Conservation (phyloP, 208 protist genomes). For the Phytomonas sp. region DNA sequence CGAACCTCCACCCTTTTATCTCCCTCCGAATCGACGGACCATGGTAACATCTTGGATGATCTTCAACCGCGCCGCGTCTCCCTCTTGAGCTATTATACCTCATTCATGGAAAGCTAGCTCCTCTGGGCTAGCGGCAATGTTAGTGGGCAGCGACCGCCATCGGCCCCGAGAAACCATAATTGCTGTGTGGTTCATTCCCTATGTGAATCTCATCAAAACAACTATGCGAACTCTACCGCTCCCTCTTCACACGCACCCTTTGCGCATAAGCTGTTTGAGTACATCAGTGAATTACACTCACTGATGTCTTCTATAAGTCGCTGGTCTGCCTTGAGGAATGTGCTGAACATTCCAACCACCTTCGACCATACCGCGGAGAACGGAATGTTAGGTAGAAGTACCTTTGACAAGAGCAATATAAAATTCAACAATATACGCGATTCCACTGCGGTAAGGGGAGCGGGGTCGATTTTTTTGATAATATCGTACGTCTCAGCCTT, state of each 20-base stretch:
- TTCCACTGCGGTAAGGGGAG: neutral
- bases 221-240: neutral
- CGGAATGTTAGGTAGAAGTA: neutral
- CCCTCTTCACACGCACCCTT: neutral
- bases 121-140: neutral
- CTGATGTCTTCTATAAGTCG: neutral
- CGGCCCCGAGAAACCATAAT: neutral
- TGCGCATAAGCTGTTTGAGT: neutral
- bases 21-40: neutral
- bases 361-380: neutral
- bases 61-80: neutral
- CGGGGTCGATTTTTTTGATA: neutral
- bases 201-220: neutral
- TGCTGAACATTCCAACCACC: neutral
- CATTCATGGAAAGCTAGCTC: neutral
- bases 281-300: neutral
- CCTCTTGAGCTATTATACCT: neutral
- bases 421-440: neutral
- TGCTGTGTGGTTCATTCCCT: neutral
- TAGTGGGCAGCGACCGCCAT: neutral
- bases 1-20: neutral
- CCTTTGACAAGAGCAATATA: neutral
- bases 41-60: neutral
- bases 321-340: neutral
- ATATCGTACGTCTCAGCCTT: neutral